Conservation (phyloP, 176 grass and related monocot species). For the Oryza meyeriana region DNA sequence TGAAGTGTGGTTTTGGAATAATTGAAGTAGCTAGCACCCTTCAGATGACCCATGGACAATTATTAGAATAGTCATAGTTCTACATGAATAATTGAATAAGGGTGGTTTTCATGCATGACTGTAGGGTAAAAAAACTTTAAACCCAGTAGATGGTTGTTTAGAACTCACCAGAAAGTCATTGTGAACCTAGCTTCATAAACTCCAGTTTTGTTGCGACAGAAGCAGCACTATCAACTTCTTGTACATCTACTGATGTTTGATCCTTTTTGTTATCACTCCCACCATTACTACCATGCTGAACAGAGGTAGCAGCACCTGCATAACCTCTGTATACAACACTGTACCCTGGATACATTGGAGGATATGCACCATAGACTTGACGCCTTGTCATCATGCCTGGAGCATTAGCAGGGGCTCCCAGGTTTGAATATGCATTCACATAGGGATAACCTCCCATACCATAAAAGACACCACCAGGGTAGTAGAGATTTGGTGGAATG, state of each 20-base stretch:
- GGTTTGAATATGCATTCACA: conserved; percentile 36
- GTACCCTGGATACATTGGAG: conserved; percentile 44
- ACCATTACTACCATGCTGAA: conserved; percentile 42
- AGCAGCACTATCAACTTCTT: conserved; percentile 34
- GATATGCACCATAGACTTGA: conserved; percentile 35
- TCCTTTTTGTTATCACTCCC: conserved; percentile 40
- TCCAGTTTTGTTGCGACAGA: conserved; percentile 42
- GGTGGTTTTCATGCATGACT: background rate
- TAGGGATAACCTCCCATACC: conserved; percentile 36
- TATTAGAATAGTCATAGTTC: background rate
- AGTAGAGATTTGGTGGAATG: conserved; percentile 22
- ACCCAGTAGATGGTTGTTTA: background rate
- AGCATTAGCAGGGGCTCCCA: conserved; percentile 37
- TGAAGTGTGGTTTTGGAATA: background rate
- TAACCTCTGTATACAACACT: conserved; percentile 46
- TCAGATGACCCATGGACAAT: background rate
- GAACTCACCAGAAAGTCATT: conserved; percentile 63
- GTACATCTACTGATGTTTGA: conserved; percentile 33
- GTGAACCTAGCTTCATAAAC: conserved; percentile 62
- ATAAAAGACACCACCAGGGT: conserved; percentile 21
- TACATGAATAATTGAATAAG: background rate
- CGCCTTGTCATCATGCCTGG: conserved; percentile 45
- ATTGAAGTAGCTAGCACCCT: background rate
- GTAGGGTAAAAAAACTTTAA: background rate
- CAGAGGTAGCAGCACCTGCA: conserved; percentile 35